Percentiles rank a stretch among this genome's conserved stretches.
Conservation (phyloP, 768 basidiomycete species). For the Lactarius deliciosus region DNA sequence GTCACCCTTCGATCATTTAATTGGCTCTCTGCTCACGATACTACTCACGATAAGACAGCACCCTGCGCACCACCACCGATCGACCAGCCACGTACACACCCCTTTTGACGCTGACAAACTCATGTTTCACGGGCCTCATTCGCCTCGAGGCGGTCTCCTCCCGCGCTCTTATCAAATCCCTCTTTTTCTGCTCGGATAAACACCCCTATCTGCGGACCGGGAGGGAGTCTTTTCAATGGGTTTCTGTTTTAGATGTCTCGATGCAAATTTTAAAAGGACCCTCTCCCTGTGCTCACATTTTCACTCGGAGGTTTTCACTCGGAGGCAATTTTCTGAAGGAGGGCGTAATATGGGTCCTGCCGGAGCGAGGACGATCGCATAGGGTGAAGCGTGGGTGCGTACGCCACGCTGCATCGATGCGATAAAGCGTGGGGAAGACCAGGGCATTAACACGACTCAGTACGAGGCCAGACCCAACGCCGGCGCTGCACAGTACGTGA, state of each 20-base stretch:
- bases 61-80: constrained; percentile 3
- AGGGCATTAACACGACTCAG: neutral
- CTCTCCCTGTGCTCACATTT: too few relatives aligned
- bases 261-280: too few relatives aligned
- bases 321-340: neutral
- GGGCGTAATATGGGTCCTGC: too few relatives aligned
- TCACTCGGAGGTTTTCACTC: too few relatives aligned
- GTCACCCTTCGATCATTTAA: neutral
- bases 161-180: constrained; percentile 6
- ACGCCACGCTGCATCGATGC: neutral
- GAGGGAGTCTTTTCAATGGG: neutral
- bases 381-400: neutral
- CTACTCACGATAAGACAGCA: constrained; percentile 4
- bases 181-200: neutral
- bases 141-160: constrained; percentile 18
- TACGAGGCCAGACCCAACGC: neutral
- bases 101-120: constrained; percentile 11
- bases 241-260: too few relatives aligned
- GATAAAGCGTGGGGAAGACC: neutral
- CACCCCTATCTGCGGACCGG: neutral
- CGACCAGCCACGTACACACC: constrained; percentile 1
- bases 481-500: neutral
- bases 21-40: constrained; percentile 6
- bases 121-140: neutral
- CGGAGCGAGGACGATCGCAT: too few relatives aligned